Evolutionary conservation across 345 rosid genomes (phyloP).

Genomic region (Lagerstroemia speciosa): DNA sequence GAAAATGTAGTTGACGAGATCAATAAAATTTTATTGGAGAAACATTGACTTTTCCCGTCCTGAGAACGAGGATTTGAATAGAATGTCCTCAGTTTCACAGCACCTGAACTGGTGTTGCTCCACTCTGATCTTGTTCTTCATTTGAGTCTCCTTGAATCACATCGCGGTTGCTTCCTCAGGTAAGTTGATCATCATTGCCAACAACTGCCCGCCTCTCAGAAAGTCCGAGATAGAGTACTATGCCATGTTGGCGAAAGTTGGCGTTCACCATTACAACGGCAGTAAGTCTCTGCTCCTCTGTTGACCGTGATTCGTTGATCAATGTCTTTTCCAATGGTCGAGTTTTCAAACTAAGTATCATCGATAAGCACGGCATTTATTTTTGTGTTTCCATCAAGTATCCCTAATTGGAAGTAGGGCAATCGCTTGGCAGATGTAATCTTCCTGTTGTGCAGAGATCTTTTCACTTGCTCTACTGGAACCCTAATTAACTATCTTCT

Average conservation of each 20-base stretch:
- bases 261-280: conserved; percentile 35
- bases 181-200: conserved; percentile 27
- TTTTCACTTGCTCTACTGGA: neutral
- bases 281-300: conserved; percentile 15
- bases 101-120: neutral
- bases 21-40: no score
- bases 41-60: no score
- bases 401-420: neutral
- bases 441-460: neutral
- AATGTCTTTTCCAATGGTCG: neutral
- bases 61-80: neutral
- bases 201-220: conserved; percentile 33
- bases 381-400: neutral
- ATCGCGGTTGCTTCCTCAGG: conserved; percentile 9
- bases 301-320: neutral
- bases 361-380: neutral
- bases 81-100: neutral
- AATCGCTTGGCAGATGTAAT: neutral
- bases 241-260: conserved; percentile 33
- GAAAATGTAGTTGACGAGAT: no score
- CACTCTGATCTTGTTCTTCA: neutral
- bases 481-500: neutral
- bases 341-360: neutral
- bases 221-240: conserved; percentile 38
- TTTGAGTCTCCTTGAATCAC: neutral